Conservation (phyloP, 169 alveolate species). For the Plasmodium knowlesi region DNA sequence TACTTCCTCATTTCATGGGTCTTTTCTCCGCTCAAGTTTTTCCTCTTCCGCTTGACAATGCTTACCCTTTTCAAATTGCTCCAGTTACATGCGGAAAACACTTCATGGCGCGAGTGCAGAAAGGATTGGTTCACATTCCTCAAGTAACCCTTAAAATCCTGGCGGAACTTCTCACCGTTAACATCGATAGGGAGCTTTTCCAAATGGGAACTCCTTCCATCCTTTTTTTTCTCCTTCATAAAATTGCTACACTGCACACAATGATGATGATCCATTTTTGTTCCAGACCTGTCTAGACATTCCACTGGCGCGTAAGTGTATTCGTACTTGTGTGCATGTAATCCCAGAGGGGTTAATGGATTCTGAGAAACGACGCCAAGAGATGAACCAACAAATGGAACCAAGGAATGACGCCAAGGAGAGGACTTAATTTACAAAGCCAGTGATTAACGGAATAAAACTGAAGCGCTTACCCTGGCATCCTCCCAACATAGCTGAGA, state of each 20-base stretch:
- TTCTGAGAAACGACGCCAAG: background rate
- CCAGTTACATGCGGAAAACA: conserved; percentile 13
- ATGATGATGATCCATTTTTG: conserved; percentile 31
- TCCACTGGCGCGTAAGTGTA: background rate
- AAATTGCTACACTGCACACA: background rate
- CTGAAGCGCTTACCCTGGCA: background rate
- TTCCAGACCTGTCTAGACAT: background rate
- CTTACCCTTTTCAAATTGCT: conserved; percentile 43
- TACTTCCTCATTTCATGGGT: background rate
- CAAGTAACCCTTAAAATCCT: conserved; percentile 11
- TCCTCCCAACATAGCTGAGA: background rate
- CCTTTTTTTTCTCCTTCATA: conserved; percentile 18
- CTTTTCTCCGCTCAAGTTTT: background rate
- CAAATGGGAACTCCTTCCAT: conserved; percentile 1
- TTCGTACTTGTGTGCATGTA: background rate
- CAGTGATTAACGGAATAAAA: background rate
- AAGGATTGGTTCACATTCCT: conserved; percentile 22
- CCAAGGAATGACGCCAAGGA: background rate
- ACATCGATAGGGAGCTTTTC: conserved; percentile 9
- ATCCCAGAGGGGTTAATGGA: background rate
- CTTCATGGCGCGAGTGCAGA: conserved; percentile 29
- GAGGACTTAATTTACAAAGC: background rate
- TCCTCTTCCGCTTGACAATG: background rate
- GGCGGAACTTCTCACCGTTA: conserved; percentile 25
- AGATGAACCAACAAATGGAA: no score